phyloP scores from a whole-genome alignment of 164 flowering plant genomes.

The Piper betle region DNA sequence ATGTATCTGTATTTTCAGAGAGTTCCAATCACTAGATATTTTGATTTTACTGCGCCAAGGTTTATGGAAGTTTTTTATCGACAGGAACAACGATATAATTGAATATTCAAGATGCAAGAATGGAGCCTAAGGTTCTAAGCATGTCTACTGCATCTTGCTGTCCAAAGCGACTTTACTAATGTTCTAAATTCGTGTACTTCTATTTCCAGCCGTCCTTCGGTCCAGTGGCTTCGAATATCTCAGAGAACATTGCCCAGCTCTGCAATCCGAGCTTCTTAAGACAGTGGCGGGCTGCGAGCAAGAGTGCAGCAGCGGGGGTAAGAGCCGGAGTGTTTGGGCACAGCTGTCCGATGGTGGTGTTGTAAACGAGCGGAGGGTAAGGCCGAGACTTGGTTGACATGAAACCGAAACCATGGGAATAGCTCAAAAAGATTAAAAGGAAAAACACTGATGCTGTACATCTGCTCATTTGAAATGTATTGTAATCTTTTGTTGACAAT shows the following conservation, averaged over 20 bases:
- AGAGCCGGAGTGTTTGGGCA: constrained; percentile 43
- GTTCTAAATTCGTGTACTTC: constrained; percentile 4
- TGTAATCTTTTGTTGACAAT: neutral
- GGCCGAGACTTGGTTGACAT: constrained; percentile 44
- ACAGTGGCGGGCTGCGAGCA: constrained; percentile 75
- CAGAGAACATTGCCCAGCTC: constrained; percentile 43
- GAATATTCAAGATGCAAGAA: constrained; percentile 11
- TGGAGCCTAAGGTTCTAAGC: constrained; percentile 15
- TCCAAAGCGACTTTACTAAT: constrained; percentile 2
- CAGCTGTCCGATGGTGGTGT: constrained; percentile 82
- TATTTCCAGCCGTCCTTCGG: constrained; percentile 67
- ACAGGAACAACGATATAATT: constrained; percentile 8
- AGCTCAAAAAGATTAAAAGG: neutral
- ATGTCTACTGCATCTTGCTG: constrained; percentile 6
- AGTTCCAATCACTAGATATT: neutral
- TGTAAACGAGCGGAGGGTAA: constrained; percentile 52
- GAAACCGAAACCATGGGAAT: neutral
- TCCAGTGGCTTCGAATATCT: constrained; percentile 61
- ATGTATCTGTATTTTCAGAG: neutral
- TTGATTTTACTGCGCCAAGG: constrained; percentile 4
- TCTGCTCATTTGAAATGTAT: constrained; percentile 7
- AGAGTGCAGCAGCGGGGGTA: constrained; percentile 54
- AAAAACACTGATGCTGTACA: constrained; percentile 9
- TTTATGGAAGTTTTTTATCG: constrained; percentile 10
- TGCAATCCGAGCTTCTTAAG: constrained; percentile 74